Conservation (phyloP, 2,329 filamentous ascomycete species). For the Chalara sp. region DNA sequence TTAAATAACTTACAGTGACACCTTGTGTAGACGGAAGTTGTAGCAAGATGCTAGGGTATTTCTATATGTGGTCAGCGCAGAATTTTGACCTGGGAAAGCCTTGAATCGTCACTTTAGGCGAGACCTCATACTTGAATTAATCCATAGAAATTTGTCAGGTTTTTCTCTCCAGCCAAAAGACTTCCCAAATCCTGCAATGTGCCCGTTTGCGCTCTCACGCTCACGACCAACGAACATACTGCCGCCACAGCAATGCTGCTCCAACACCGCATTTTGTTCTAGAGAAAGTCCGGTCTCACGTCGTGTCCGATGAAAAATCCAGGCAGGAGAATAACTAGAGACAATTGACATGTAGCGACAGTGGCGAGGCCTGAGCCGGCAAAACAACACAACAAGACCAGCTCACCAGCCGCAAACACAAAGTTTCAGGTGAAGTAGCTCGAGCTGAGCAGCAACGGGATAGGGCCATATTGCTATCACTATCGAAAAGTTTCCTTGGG, state of each 20-base stretch:
- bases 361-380: too few relatives aligned
- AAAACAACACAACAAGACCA: too few relatives aligned
- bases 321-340: too few relatives aligned
- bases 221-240: conserved; percentile 8
- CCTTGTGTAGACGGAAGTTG: conserved; percentile 37
- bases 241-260: conserved; percentile 9
- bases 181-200: conserved; percentile 30
- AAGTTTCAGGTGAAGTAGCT: too few relatives aligned
- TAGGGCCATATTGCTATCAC: too few relatives aligned
- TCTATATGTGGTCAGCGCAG: conserved; percentile 16
- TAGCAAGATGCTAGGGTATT: conserved; percentile 37
- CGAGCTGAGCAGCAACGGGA: too few relatives aligned
- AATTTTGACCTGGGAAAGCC: not conserved
- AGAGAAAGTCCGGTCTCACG: too few relatives aligned
- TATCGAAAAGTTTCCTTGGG: too few relatives aligned
- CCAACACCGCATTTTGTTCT: conserved; percentile 6
- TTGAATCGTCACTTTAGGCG: not conserved
- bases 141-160: conserved; percentile 37
- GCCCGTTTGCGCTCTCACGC: conserved; percentile 14
- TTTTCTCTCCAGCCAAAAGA: conserved; percentile 32
- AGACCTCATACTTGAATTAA: conserved; percentile 33
- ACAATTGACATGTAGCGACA: too few relatives aligned
- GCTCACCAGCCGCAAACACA: too few relatives aligned
- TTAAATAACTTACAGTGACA: conserved; percentile 33
- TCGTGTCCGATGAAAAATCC: too few relatives aligned